Evolutionary conservation across 2,329 filamentous ascomycete genomes (phyloP), one percentile per base, ranked within the genome.

Genomic region (Fusarium setosum): DNA sequence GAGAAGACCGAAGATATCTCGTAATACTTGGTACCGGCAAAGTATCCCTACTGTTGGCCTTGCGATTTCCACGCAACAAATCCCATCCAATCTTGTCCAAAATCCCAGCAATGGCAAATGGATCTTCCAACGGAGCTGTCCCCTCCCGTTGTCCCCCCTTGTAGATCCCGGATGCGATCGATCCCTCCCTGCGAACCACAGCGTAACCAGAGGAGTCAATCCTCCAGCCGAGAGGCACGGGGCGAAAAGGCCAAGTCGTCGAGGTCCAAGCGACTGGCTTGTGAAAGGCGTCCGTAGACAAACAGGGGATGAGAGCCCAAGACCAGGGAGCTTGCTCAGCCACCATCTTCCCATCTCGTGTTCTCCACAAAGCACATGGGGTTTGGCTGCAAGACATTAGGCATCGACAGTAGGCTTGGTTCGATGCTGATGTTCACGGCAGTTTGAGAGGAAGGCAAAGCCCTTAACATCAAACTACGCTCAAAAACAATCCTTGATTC

Each of bases 291-390:
- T 42, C 42, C 38, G 37, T 40, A 48, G 18, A 31, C 21, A 32
- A 21, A 18, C 29, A 29, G 23, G 18, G 29, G 32, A 34, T 26
- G 44, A 48, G 44, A 20, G 24, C 20, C 64, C 64, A 66, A 63
- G 54, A n/a, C 45, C 42, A 24, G 40, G 21, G n/a, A 40, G 56
- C 35, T 41, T 66, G 59, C 65, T 66, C 65, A 68, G 65, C 65
- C 65, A 68, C 65, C 56, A 53, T 66, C 61, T 26, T 54, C 50
- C 40, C 47, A 57, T 63, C 65, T 65, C 65, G 61, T 66, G 56
- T 56, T 37, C 56, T 55, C 65, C 44, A 56, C 56, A 59, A 65
- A 67, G 56, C 49, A 55, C 64, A 65, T 40, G 51, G 44, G 38
- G 49, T 24, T 48, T 48, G 59, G 34, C 66, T 44, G 50, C 17